Evolutionary conservation across 179 eudicot species (phyloP).

Genomic region (Drosera spatulata): DNA sequence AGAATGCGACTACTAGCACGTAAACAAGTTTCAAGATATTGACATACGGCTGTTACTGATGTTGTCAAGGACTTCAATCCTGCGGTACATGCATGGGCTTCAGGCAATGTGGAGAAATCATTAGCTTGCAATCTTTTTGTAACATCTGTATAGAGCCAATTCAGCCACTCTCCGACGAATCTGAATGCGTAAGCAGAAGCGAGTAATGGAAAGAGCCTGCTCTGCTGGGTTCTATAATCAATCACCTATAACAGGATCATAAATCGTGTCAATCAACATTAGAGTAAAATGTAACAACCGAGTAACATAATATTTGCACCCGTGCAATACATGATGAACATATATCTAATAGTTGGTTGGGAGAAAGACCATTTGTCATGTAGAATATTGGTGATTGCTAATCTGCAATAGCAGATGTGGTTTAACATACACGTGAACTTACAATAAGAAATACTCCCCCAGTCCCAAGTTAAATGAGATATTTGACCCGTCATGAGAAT

Average conservation of each 20-base stretch:
- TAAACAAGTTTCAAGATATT: background rate
- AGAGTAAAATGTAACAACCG: background rate
- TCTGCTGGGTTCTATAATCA: conserved; percentile 97
- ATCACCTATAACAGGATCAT: conserved; percentile 45
- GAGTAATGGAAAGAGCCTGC: conserved; percentile 89
- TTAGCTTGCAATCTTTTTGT: conserved; percentile 70
- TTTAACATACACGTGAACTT: too few relatives aligned
- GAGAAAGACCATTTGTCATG: too few relatives aligned
- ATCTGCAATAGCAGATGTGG: too few relatives aligned
- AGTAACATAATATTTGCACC: background rate
- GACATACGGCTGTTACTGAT: conserved; percentile 79
- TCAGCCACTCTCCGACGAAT: conserved; percentile 92
- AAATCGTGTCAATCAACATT: background rate
- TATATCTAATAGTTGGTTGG: too few relatives aligned
- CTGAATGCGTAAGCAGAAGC: conserved; percentile 99
- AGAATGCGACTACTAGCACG: background rate
- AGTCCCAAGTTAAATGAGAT: too few relatives aligned
- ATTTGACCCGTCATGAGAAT: too few relatives aligned
- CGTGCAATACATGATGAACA: too few relatives aligned
- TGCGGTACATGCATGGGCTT: conserved; percentile 98
- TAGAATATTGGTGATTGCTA: too few relatives aligned
- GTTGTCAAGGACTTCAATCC: conserved; percentile 97
- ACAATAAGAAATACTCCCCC: too few relatives aligned
- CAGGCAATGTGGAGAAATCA: conserved; percentile 94
- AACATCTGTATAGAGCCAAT: conserved; percentile 86